Evolutionary conservation across 768 basidiomycete species (phyloP).

Genomic region (Sarcodon sp.): DNA sequence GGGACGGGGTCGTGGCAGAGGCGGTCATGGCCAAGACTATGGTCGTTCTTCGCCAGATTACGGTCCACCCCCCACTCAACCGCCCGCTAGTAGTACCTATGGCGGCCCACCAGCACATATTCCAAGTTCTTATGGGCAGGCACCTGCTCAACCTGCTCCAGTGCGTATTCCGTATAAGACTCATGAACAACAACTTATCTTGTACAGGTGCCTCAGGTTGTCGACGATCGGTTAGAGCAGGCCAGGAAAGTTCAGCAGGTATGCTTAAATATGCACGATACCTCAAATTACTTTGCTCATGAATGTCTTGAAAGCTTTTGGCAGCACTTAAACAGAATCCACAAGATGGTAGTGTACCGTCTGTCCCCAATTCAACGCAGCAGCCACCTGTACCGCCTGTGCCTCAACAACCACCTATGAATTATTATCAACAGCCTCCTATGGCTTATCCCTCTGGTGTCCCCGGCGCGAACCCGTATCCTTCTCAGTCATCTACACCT

Average conservation of each 20-base stretch:
- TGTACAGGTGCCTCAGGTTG: constrained; percentile 19
- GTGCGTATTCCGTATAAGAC: constrained; percentile 9
- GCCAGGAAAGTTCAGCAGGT: constrained; percentile 79
- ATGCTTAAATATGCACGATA: constrained; percentile 18
- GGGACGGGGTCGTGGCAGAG: constrained; percentile 6
- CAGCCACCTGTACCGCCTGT: constrained; percentile 11
- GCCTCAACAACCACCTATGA: constrained; percentile 16
- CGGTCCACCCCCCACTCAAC: constrained; percentile 21
- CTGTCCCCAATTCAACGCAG: constrained; percentile 22
- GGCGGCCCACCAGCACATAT: constrained; percentile 8
- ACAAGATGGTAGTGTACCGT: constrained; percentile 15
- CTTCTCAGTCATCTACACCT: constrained; percentile 17
- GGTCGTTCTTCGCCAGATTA: constrained; percentile 17
- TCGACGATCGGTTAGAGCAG: constrained; percentile 79
- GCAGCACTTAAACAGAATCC: constrained; percentile 71
- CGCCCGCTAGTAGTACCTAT: constrained; percentile 6
- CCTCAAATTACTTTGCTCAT: background rate
- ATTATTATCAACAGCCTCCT: constrained; percentile 33
- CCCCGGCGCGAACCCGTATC: constrained; percentile 13
- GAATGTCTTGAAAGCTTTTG: constrained; percentile 29
- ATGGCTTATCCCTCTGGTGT: constrained; percentile 7
- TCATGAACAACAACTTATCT: constrained; percentile 1
- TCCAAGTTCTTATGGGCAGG: constrained; percentile 14
- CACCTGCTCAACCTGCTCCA: constrained; percentile 18
- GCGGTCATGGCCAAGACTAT: constrained; percentile 21